Conservation (phyloP, 1,139 yeast genomes). For the Hanseniaspora sp. region DNA sequence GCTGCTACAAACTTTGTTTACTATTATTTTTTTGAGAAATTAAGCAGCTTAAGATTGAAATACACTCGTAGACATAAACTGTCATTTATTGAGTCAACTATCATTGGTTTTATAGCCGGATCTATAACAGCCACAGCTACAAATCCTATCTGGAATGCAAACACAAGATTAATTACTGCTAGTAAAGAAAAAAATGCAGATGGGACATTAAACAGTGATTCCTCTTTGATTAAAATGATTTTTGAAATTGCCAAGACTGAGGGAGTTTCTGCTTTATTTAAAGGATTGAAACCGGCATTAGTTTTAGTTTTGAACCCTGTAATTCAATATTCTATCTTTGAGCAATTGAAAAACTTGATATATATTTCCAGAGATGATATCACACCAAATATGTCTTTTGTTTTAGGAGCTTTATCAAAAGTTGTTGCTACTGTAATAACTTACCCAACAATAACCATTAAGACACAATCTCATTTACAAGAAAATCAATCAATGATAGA, state of each 20-base stretch:
- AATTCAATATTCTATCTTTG: conserved; percentile 83
- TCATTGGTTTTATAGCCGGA: conserved; percentile 81
- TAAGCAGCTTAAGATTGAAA: conserved; percentile 19
- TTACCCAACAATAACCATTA: conserved; percentile 82
- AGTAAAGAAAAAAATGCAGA: background rate
- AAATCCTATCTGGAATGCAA: conserved; percentile 95
- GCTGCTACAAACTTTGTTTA: conserved; percentile 77
- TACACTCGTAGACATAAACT: conserved; percentile 32
- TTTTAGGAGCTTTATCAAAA: conserved; percentile 83
- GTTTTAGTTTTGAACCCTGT: conserved; percentile 79
- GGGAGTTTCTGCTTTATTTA: conserved; percentile 62
- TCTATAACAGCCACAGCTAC: conserved; percentile 72
- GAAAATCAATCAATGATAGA: conserved; percentile 19
- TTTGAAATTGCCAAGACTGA: conserved; percentile 55
- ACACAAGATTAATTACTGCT: conserved; percentile 69
- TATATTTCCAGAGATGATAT: conserved; percentile 34
- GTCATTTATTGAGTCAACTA: conserved; percentile 59
- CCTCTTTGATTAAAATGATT: conserved; percentile 38
- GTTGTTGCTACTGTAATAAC: conserved; percentile 76
- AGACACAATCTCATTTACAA: conserved; percentile 70
- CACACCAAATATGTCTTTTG: conserved; percentile 57
- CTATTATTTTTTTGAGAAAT: conserved; percentile 72
- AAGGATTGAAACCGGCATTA: conserved; percentile 79
- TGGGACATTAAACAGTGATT: conserved; percentile 21
- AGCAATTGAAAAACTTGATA: conserved; percentile 63